Evolutionary conservation across 192 early-diverging fungal species (phyloP).

Genomic region (Coemansia sp.): DNA sequence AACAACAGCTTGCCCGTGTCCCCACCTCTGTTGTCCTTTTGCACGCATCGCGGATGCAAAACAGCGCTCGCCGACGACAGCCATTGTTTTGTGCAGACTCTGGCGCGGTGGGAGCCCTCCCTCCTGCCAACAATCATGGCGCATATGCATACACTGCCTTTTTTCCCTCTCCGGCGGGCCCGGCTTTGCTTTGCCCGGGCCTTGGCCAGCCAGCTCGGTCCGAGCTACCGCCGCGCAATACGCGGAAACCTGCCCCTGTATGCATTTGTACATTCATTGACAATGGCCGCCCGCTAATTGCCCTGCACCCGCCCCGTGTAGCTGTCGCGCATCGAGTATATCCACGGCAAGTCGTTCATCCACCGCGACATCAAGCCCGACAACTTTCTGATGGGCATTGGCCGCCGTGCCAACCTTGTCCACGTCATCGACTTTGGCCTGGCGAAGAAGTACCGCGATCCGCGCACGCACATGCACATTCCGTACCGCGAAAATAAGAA

Average conservation of each 20-base stretch:
- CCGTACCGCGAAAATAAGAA: slow-evolving; percentile 92
- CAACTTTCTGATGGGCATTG: slow-evolving; percentile 88
- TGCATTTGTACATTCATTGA: slow-evolving; percentile 6
- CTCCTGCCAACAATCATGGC: not conserved
- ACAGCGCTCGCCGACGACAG: not conserved
- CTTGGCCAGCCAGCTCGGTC: not conserved
- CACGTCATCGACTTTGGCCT: slow-evolving; percentile 91
- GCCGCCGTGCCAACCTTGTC: slow-evolving; percentile 77
- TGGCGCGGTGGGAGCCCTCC: not conserved
- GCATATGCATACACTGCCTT: not conserved
- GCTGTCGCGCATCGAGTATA: slow-evolving; percentile 72
- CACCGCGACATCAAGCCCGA: slow-evolving; percentile 90
- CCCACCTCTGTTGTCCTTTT: not conserved
- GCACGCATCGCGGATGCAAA: not conserved
- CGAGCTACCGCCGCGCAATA: not conserved
- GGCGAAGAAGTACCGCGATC: slow-evolving; percentile 83
- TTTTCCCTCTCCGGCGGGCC: too few relatives aligned
- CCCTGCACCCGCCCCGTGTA: slow-evolving; percentile 20
- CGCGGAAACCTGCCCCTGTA: not conserved
- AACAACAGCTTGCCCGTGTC: not conserved
- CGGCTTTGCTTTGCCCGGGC: too few relatives aligned
- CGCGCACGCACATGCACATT: slow-evolving; percentile 80
- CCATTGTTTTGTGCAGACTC: slow-evolving; percentile 1
- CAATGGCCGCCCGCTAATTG: not conserved
- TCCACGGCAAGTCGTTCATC: slow-evolving; percentile 85